phyloP scores from a whole-genome alignment of 2,329 filamentous ascomycete genomes.

The Neopestalotiopsis rosae region DNA sequence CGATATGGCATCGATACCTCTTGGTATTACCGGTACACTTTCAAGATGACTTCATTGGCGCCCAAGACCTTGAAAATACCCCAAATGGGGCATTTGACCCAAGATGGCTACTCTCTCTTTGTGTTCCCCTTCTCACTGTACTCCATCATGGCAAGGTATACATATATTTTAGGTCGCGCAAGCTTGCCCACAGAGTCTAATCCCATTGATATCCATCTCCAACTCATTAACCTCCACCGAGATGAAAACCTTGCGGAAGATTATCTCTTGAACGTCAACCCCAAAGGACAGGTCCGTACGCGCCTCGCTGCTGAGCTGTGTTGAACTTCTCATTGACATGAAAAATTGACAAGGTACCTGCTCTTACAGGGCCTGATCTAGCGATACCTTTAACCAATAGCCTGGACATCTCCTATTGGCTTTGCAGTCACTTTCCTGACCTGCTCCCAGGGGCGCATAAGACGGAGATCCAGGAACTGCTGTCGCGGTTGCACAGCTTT shows the following conservation, averaged over 20 bases:
- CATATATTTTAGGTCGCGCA: not conserved
- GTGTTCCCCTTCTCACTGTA: constrained; percentile 20
- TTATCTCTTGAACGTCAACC: constrained; percentile 15
- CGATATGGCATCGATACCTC: not conserved
- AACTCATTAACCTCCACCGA: constrained; percentile 7
- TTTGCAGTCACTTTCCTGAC: constrained; percentile 11
- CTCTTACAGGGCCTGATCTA: constrained; percentile 3
- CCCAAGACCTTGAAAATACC: not conserved
- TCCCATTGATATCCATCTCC: constrained; percentile 2
- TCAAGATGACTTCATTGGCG: not conserved
- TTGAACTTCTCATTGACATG: not conserved
- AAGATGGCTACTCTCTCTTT: constrained; percentile 10
- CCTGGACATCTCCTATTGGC: constrained; percentile 19
- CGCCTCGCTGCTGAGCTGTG: too few species aligned
- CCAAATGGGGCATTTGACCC: not conserved
- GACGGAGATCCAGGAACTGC: not conserved
- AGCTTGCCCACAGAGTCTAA: not conserved
- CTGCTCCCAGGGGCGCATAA: constrained; percentile 2
- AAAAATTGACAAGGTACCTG: not conserved
- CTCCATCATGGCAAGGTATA: constrained; percentile 18
- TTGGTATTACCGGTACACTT: not conserved
- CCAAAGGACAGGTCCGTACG: constrained; percentile 15
- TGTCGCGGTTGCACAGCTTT: constrained; percentile 14
- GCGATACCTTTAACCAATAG: constrained; percentile 14
- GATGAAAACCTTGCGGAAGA: constrained; percentile 16